These are phyloP conservation scores for Artemisia argyi DNA, from an alignment of 129 eudicot species.

Conservation along the genomic window DNA sequence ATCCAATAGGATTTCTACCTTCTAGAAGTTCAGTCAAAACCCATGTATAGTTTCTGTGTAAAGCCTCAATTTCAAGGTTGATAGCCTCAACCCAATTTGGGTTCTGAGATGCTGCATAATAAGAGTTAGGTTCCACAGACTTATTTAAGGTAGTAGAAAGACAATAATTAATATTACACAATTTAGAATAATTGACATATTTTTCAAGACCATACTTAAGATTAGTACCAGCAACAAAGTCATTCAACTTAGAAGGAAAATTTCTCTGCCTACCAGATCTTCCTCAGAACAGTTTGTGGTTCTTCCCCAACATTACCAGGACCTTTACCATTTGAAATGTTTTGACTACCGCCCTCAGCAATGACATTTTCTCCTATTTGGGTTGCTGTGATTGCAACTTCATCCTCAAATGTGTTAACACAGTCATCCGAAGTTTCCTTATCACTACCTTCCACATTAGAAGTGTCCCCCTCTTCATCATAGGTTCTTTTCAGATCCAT, in stretches of 20 bases:
- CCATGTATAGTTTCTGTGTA: not conserved
- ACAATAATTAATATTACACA: no score
- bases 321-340: not conserved
- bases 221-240: not conserved
- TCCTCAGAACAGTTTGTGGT: not conserved
- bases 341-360: not conserved
- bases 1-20: not conserved
- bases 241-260: not conserved
- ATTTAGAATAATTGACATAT: not conserved
- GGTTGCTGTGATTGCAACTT: no score
- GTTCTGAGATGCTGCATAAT: not conserved
- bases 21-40: not conserved
- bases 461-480: not conserved
- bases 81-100: not conserved
- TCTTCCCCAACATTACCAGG: not conserved
- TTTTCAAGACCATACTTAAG: not conserved
- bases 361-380: no score
- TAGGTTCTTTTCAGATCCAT: not conserved
- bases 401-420: no score
- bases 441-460: not conserved
- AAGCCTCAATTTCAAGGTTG: not conserved
- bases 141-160: no score
- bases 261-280: not conserved
- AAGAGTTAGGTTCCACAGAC: not conserved
- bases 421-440: no score